phyloP scores from a whole-genome alignment of 495 filamentous ascomycete genomes.

The Hypomontagnella monticulosa region DNA sequence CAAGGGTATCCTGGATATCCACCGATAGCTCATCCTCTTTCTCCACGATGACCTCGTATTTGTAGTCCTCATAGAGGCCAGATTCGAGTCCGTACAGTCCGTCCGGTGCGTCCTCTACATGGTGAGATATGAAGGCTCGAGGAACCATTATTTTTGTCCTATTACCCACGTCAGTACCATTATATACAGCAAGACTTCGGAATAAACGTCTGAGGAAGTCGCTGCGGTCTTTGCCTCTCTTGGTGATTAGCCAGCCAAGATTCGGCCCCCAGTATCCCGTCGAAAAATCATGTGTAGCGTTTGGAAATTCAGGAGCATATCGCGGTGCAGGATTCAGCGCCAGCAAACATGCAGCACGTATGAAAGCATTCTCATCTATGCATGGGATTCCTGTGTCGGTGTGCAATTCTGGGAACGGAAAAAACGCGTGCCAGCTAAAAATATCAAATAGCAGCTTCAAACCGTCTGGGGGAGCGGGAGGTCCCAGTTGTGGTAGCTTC shows the following conservation, averaged over 20 bases:
- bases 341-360: conserved; percentile 14
- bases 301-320: background rate
- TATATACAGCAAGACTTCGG: conserved; percentile 23
- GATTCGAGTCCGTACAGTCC: no score
- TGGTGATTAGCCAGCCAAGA: background rate
- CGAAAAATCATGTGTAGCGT: background rate
- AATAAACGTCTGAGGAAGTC: conserved; percentile 24
- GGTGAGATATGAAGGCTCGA: conserved; percentile 3
- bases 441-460: conserved; percentile 7
- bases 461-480: background rate
- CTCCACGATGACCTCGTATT: conserved; percentile 13
- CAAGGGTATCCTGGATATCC: conserved; percentile 21
- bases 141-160: conserved; percentile 13
- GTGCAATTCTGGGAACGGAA: conserved; percentile 18
- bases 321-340: background rate
- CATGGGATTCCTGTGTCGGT: background rate
- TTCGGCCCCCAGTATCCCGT: conserved; percentile 21
- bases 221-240: conserved; percentile 1
- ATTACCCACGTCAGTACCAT: background rate
- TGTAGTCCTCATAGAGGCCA: conserved; percentile 1
- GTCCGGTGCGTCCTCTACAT: background rate
- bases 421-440: conserved; percentile 14
- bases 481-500: background rate
- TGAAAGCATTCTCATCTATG: conserved; percentile 18
- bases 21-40: conserved; percentile 14